These are phyloP conservation scores for Lathyrus sativus DNA, from an alignment of 306 rosid species.

Conservation along the genomic window DNA sequence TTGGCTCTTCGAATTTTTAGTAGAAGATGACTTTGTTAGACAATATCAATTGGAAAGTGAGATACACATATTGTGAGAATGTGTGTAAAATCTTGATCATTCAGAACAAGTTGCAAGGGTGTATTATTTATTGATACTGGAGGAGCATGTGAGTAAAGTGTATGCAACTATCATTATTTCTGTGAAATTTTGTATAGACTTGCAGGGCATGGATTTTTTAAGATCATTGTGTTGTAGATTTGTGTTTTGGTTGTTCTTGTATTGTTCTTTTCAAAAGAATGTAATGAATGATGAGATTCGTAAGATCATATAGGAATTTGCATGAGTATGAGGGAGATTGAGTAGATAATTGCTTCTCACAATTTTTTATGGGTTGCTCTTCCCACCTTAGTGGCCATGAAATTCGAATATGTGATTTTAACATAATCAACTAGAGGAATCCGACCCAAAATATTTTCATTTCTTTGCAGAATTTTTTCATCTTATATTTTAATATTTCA, in stretches of 20 bases:
- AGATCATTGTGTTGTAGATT: slow-evolving; percentile 49
- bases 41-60: slow-evolving; percentile 43
- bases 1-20: slow-evolving; percentile 85
- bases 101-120: slow-evolving; percentile 41
- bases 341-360: background rate
- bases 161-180: slow-evolving; percentile 41
- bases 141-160: slow-evolving; percentile 40
- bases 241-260: slow-evolving; percentile 45
- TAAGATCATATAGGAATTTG: slow-evolving; percentile 13
- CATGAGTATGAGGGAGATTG: slow-evolving; percentile 6
- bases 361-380: no score
- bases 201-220: slow-evolving; percentile 48
- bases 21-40: slow-evolving; percentile 74
- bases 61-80: slow-evolving; percentile 40
- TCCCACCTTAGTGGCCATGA: no score
- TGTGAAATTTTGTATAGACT: slow-evolving; percentile 42
- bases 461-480: no score
- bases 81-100: slow-evolving; percentile 40
- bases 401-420: no score
- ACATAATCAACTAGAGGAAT: no score
- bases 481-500: no score
- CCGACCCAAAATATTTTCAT: no score
- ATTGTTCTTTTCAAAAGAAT: slow-evolving; percentile 24
- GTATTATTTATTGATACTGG: slow-evolving; percentile 26
- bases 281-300: slow-evolving; percentile 32